Evolutionary conservation across 140 eudicot species (phyloP), one percentile per base, ranked within the genome.

Genomic region (Stevia rebaudiana): DNA sequence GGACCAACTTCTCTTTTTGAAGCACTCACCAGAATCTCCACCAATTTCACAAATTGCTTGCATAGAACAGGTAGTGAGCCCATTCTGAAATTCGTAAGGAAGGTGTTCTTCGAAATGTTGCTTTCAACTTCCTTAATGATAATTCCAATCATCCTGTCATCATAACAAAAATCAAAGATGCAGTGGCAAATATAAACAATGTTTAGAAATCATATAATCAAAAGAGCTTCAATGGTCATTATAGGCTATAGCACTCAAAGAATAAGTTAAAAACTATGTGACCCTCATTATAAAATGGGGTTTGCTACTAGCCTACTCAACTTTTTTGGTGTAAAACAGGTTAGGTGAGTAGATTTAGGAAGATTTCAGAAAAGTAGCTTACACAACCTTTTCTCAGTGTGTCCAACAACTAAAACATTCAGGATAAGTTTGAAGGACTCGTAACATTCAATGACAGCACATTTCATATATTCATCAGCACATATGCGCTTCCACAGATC

Each of bases 401-500:
- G 90, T 70, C 97, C 95, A 78, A 76, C 76, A 41, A 88, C 85
- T 74, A 94, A 52, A 68, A 80, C 78, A 80, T 88, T 86, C 55
- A 94, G 67, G 61, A 94, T 80, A 75, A 81, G 90, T 68, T 88
- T 94, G 71, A 94, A 86, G 55, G 95, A 88, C 61, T 94, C 99
- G 11, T 94, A 94, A 83, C 97, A 94, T 81, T 94, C 99, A 49
- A 84, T 81, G 57, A 94, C 97, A 74, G 97, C 97, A 80, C 99
- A 94, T 76, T 88, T 86, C 94, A 88, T 83, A 50, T 88, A 88
- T 62, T 94, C 97, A 83, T 94, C 99, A 11, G 95, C 84, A 80
- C 90, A 85, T 75, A 94, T 86, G 36, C 94, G 97, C 79, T 76
- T 94, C 97, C 99, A 94, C 24, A 94, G 94, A 79, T 94, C 99